Percentiles rank a stretch among this genome's conserved stretches.
Conservation (phyloP, 2,329 filamentous ascomycete species). For the Talaromyces albobiverticillius region DNA sequence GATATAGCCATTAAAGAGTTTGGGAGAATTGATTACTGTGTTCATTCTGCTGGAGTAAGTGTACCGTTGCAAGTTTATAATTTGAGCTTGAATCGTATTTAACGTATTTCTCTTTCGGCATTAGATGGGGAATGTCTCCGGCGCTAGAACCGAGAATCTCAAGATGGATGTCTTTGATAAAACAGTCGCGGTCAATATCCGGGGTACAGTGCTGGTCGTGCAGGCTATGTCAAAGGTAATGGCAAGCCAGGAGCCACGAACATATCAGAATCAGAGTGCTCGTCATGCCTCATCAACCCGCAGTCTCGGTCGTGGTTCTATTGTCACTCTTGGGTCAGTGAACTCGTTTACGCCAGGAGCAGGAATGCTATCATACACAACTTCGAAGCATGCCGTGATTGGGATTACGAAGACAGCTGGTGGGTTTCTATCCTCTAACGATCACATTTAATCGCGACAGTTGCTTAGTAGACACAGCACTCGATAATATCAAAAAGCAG, state of each 20-base stretch:
- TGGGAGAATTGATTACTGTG: constrained; percentile 25
- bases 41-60: constrained; percentile 23
- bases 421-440: constrained; percentile 17
- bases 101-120: not conserved
- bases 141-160: constrained; percentile 19
- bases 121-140: not conserved
- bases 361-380: constrained; percentile 35
- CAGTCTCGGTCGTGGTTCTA: constrained; percentile 25
- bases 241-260: constrained; percentile 25
- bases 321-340: constrained; percentile 40
- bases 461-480: too few relatives aligned
- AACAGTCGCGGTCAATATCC: constrained; percentile 36
- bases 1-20: constrained; percentile 18
- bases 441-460: not conserved
- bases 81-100: not conserved
- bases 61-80: not conserved
- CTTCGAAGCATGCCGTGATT: constrained; percentile 44
- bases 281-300: constrained; percentile 4
- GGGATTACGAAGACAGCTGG: constrained; percentile 42
- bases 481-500: constrained; percentile 24
- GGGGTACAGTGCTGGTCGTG: constrained; percentile 39
- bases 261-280: constrained; percentile 31
- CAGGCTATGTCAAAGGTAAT: constrained; percentile 26
- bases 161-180: constrained; percentile 26
- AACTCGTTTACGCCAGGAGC: constrained; percentile 33